phyloP scores from a whole-genome alignment of 352 stramenopile genomes.

The Phytophthora pistaciae region DNA sequence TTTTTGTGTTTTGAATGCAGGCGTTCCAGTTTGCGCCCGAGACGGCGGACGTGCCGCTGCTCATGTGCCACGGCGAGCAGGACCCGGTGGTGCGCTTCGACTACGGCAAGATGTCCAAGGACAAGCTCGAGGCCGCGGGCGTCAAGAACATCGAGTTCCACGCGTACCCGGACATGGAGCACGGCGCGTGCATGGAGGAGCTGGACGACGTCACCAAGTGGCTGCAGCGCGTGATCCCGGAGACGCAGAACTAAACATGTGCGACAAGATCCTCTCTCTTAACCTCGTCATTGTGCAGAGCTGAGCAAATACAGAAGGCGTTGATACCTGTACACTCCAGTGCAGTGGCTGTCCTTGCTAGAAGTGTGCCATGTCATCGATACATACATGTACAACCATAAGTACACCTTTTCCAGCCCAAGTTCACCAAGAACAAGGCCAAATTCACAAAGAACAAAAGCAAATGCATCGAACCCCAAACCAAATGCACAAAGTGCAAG shows the following conservation, averaged over 20 bases:
- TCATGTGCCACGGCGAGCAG: conserved; percentile 82
- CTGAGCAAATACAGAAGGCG: not conserved
- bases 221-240: conserved; percentile 65
- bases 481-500: too few species aligned
- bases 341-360: not conserved
- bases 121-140: conserved; percentile 60
- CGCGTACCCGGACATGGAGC: conserved; percentile 71
- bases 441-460: too few species aligned
- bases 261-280: not conserved
- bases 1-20: conserved; percentile 12
- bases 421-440: too few species aligned
- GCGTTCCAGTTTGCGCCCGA: conserved; percentile 62
- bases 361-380: not conserved
- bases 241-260: conserved; percentile 19
- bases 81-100: conserved; percentile 72
- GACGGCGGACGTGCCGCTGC: conserved; percentile 67
- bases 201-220: conserved; percentile 71
- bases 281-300: not conserved
- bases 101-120: conserved; percentile 66
- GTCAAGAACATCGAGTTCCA: conserved; percentile 74
- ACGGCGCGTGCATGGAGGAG: conserved; percentile 73
- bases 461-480: too few species aligned
- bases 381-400: not conserved
- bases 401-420: too few species aligned
- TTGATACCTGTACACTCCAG: too few species aligned